These are phyloP conservation scores for Tieghemostelium lacteum DNA, from an alignment of 78 protist species.

Conservation along the genomic window DNA sequence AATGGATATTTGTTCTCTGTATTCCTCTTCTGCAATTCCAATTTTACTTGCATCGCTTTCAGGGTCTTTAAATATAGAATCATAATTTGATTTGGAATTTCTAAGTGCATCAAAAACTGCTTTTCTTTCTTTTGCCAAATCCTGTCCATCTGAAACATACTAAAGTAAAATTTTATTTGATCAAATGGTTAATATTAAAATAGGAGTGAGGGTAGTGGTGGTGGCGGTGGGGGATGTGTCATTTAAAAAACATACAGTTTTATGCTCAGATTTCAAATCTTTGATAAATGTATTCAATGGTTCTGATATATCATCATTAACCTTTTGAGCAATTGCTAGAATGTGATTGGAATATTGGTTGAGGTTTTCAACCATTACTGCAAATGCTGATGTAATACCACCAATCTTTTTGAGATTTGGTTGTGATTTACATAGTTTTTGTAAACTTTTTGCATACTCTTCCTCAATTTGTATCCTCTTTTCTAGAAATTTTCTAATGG, in stretches of 20 bases:
- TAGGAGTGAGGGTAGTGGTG: background rate
- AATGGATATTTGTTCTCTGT: background rate
- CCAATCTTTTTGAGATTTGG: slow-evolving; percentile 16
- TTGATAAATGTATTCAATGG: slow-evolving; percentile 34
- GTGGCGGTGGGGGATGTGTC: no score
- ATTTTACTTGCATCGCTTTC: slow-evolving; percentile 17
- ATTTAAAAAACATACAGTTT: slow-evolving; percentile 39
- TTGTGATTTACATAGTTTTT: slow-evolving; percentile 34
- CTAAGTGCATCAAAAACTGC: slow-evolving; percentile 16
- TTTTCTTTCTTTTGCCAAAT: slow-evolving; percentile 67
- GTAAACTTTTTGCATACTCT: slow-evolving; percentile 62
- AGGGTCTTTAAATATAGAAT: slow-evolving; percentile 2
- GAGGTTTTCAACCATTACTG: slow-evolving; percentile 27
- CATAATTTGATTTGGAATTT: slow-evolving; percentile 23
- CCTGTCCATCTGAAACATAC: slow-evolving; percentile 38
- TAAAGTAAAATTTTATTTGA: background rate
- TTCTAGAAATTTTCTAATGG: slow-evolving; percentile 47
- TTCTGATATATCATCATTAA: slow-evolving; percentile 26
- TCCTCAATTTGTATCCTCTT: slow-evolving; percentile 62
- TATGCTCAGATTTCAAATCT: slow-evolving; percentile 37
- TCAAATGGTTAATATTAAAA: background rate
- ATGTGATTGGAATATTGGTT: slow-evolving; percentile 28
- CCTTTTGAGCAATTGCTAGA: slow-evolving; percentile 1
- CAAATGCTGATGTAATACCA: slow-evolving; percentile 33
- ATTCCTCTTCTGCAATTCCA: slow-evolving; percentile 25